These are phyloP conservation scores for Podila minutissima DNA, from an alignment of 192 early-diverging fungal species.

Conservation along the genomic window DNA sequence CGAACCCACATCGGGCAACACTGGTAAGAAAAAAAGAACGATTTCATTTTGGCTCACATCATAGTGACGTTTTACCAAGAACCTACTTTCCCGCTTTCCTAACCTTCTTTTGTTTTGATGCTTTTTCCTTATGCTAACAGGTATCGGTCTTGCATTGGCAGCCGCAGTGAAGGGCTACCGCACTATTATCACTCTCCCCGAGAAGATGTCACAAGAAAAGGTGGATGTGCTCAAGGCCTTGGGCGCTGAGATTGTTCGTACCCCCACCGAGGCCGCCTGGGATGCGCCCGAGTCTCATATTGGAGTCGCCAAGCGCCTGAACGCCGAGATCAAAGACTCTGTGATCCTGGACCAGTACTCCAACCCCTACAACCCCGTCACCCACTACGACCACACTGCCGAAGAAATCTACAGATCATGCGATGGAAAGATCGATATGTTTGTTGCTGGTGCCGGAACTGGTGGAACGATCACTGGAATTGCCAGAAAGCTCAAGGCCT, in stretches of 20 bases:
- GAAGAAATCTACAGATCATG: slow-evolving; percentile 80
- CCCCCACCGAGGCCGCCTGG: slow-evolving; percentile 98
- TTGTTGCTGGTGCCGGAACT: slow-evolving; percentile 92
- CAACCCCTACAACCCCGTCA: slow-evolving; percentile 95
- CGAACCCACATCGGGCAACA: slow-evolving; percentile 98
- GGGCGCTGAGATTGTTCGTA: slow-evolving; percentile 95
- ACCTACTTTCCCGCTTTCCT: no score
- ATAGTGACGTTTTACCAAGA: neutral
- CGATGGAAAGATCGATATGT: slow-evolving; percentile 91
- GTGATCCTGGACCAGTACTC: slow-evolving; percentile 95
- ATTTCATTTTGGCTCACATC: neutral
- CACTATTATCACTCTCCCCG: slow-evolving; percentile 95
- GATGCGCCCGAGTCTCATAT: slow-evolving; percentile 98
- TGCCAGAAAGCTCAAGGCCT: slow-evolving; percentile 93
- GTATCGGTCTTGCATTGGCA: slow-evolving; percentile 92
- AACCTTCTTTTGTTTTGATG: no score
- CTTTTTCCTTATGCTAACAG: slow-evolving; percentile 4
- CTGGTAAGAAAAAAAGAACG: slow-evolving; percentile 62
- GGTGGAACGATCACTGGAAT: slow-evolving; percentile 95
- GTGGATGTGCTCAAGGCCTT: slow-evolving; percentile 96
- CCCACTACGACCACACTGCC: slow-evolving; percentile 91
- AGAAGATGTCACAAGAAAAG: slow-evolving; percentile 99
- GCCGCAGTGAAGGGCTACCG: slow-evolving; percentile 98
- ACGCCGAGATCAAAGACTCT: slow-evolving; percentile 92
- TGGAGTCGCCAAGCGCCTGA: slow-evolving; percentile 88